Evolutionary conservation across 1,284 basidiomycete genomes (phyloP), one percentile per base, ranked within the genome.

Genomic region (Boletus chippewaensis): DNA sequence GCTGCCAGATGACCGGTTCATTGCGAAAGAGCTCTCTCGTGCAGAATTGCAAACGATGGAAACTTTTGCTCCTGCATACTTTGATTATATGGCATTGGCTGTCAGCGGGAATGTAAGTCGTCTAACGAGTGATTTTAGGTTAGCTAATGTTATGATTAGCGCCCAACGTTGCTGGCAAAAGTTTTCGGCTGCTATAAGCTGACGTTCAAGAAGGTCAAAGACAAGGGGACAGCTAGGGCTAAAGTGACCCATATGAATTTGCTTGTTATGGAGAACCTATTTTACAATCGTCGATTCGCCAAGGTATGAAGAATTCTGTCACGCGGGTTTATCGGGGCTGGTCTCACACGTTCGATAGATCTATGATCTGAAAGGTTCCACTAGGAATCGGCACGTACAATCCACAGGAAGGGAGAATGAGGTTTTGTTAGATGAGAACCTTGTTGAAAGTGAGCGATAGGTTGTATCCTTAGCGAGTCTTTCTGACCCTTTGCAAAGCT

Each of bases 111-210:
- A 87, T 61, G 88, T 91, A 44, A 49, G 84, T 70, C 31, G 6
- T 44, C 40, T 20, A 20, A n/a, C 35, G 13, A 13, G 13, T 29
- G 35, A 11, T 8, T 22, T 41, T 16, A 24, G 15, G 12, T 34
- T 28, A 8, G 10, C 55, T 10, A 42, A 62, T 16, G 53, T 29
- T 29, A 45, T 9, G 50, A 51, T n/a, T 58, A 95, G 84, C 87
- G 93, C 12, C 94, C 95, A 1, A 97, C 95, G 1, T 78, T 97
- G 0, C 76, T 99, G 18, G 95, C 95, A 34, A 99, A 99, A 73
- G 89, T 98, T 51, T 97, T 98, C 59, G 96, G 96, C 1, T 95
- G 95, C 64, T 99, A 92, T 71, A 95, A 97, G 62, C 80, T 99
- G 56, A 93, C 91, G 1, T 95, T 94, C 72, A 83, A 83, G 59